Base-by-base conservation (phyloP, 1,139 yeast species). In the Kurtzmaniella quercitrusa region DNA sequence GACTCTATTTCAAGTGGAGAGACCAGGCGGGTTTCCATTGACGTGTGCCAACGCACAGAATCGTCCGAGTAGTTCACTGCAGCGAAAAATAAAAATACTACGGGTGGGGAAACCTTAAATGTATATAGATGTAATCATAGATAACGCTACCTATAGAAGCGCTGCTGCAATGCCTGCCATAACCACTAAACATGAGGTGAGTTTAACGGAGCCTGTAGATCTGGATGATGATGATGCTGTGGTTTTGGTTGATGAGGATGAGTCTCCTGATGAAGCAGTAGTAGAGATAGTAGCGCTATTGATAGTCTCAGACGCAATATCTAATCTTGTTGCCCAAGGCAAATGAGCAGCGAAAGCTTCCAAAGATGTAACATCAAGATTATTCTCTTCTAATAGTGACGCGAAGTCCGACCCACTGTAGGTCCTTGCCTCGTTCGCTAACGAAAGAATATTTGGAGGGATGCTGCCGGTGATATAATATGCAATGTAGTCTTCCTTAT, bases 371-470 rank as follows among this genome's bases (percentile, higher is more conserved):
- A 67, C 52, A 40, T 52, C 51, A 21, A 56, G 45, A 7, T 46
- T 45, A 1, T 50, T 43, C 42, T 58, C 52, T 25, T 58, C 55
- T 47, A 67, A 55, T 45, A 68, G 50, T 12, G 74, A 66, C 34
- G 73, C 68, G 54, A 68, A 67, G 48, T 64, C 61, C 49, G 67
- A 68, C 50, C 68, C 71, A n/a, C 61, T 62, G 50, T 65, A 64
- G n/a, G 65, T 57, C 9, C 46, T 49, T 11, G 68, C 54, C 40
- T 50, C 46, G 9, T 41, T 42, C 8, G 63, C 64, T 36, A 62
- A 46, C 2, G 61, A 50, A 1, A 59, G 54, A 43, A 66, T 50
- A 25, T 57, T 50, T 17, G 56, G 46, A 5, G 70, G 70, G 27
- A 63, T 46, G 3, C 52, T 42, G 9, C 58, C 66, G 2, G 69